Evolutionary conservation across 2,329 filamentous ascomycete species (phyloP).

Genomic region (Lizonia empirigonia): DNA sequence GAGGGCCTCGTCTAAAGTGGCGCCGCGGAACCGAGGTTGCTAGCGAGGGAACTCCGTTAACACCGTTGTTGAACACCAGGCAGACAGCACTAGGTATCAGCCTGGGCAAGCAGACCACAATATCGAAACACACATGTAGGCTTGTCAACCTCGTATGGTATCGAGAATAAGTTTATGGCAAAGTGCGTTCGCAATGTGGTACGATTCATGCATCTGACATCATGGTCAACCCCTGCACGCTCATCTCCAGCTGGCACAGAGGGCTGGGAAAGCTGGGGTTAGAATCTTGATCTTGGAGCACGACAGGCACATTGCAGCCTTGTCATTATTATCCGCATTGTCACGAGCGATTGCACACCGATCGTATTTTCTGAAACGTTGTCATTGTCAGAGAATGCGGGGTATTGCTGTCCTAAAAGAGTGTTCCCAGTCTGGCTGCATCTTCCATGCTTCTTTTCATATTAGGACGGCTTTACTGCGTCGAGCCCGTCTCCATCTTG

Average conservation of each 20-base stretch:
- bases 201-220: constrained; percentile 2
- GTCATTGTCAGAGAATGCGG: no score
- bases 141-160: not conserved
- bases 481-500: constrained; percentile 3
- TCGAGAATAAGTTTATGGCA: not conserved
- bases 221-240: constrained; percentile 4
- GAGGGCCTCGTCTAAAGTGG: not conserved
- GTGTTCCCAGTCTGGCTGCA: not conserved
- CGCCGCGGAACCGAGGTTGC: not conserved
- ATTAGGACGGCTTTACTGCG: not conserved
- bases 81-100: not conserved
- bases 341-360: no score
- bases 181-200: not conserved
- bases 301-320: constrained; percentile 1
- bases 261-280: constrained; percentile 16
- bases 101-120: not conserved
- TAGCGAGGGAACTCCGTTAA: not conserved
- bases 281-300: constrained; percentile 12
- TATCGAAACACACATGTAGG: not conserved
- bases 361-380: no score
- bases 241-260: not conserved
- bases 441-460: not conserved
- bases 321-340: no score
- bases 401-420: no score
- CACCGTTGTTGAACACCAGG: not conserved